These are phyloP conservation scores for Kwoniella pini DNA, from an alignment of 768 basidiomycete species.

Conservation along the genomic window DNA sequence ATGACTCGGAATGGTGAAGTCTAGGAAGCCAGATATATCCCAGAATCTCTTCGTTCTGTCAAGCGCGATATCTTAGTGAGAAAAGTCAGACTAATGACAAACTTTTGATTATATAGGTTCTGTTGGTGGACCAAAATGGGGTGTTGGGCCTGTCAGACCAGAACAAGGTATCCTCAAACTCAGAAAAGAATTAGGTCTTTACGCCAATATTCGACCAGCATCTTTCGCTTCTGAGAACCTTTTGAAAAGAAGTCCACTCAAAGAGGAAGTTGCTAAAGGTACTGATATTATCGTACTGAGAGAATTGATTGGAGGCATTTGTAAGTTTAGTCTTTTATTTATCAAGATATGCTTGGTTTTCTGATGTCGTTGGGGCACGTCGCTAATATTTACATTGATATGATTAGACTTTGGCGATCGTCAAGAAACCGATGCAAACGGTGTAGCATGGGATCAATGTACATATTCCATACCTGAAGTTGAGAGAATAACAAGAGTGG, in stretches of 20 bases:
- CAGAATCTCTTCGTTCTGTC: too few relatives aligned
- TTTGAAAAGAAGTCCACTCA: constrained; percentile 82
- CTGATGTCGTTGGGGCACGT: background rate
- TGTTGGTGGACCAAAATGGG: constrained; percentile 99
- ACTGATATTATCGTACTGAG: constrained; percentile 86
- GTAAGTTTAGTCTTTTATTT: constrained; percentile 36
- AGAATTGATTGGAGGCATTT: constrained; percentile 93
- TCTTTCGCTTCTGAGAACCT: constrained; percentile 92
- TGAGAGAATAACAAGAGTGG: constrained; percentile 90
- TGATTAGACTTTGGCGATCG: constrained; percentile 77
- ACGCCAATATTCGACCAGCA: constrained; percentile 97
- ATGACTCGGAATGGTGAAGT: too few relatives aligned
- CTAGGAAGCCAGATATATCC: too few relatives aligned
- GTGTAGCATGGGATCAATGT: constrained; percentile 85
- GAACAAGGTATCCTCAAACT: constrained; percentile 85
- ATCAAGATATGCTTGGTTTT: constrained; percentile 35
- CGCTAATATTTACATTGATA: background rate
- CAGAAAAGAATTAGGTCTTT: constrained; percentile 89
- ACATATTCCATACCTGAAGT: constrained; percentile 89
- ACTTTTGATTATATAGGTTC: constrained; percentile 66
- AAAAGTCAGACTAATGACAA: too few relatives aligned
- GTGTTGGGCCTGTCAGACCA: constrained; percentile 84
- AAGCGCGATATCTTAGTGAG: too few relatives aligned
- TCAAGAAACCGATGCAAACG: constrained; percentile 73
- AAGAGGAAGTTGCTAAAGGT: constrained; percentile 75